These are phyloP conservation scores for Globisporangium spinosum DNA, from an alignment of 352 stramenopile genomes.

Conservation along the genomic window DNA sequence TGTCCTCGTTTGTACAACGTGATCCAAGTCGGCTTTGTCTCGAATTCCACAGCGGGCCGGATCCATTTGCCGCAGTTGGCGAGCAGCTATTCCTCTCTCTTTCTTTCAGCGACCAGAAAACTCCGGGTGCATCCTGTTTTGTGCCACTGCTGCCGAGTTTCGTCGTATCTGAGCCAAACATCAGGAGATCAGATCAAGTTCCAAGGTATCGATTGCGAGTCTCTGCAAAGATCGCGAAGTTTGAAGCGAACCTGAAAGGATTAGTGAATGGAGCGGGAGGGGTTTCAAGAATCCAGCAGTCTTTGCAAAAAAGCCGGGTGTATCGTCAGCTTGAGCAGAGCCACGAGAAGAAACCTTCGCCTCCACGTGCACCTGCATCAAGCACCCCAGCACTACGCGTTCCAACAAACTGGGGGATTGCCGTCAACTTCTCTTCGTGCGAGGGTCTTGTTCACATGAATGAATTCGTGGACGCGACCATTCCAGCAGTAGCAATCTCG, in stretches of 20 bases:
- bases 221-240: not conserved
- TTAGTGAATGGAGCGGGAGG: not conserved
- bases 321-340: not conserved
- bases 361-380: not conserved
- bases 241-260: constrained; percentile 13
- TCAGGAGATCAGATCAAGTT: not conserved
- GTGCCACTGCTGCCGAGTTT: constrained; percentile 9
- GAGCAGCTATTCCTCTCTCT: constrained; percentile 12
- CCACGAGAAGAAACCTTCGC: not conserved
- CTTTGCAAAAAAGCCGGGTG: not conserved
- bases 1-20: constrained; percentile 5
- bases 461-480: constrained; percentile 7
- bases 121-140: constrained; percentile 1
- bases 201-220: constrained; percentile 10
- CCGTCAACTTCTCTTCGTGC: not conserved
- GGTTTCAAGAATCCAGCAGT: not conserved
- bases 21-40: not conserved
- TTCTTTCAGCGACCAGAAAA: constrained; percentile 9
- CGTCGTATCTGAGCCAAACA: not conserved
- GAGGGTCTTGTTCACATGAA: constrained; percentile 12
- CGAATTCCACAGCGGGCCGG: constrained; percentile 13
- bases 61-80: not conserved
- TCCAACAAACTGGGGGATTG: constrained; percentile 10
- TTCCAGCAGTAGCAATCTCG: constrained; percentile 13
- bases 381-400: not conserved